phyloP scores from a whole-genome alignment of 148 eudicot species.

The Chenopodium suecicum region DNA sequence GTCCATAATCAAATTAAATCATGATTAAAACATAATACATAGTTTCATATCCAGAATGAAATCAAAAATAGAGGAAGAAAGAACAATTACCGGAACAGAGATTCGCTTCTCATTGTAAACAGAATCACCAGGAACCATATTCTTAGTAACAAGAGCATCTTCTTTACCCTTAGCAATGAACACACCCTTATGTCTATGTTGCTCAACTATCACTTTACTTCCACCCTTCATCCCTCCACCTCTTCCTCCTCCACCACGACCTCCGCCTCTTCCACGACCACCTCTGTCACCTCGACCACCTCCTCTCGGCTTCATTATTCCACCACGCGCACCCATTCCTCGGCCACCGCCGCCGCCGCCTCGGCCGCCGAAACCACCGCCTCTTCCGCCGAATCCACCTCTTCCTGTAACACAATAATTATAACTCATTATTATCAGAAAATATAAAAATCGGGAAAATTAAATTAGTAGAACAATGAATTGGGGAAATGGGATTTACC shows the following conservation, averaged over 20 bases:
- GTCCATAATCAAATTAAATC: too few species aligned
- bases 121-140: conserved; percentile 92
- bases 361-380: conserved; percentile 30
- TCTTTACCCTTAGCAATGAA: conserved; percentile 92
- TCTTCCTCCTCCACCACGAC: conserved; percentile 44
- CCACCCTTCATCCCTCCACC: conserved; percentile 84
- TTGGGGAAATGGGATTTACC: not conserved
- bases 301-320: conserved; percentile 20
- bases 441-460: too few species aligned
- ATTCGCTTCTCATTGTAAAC: conserved; percentile 91
- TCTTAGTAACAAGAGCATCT: conserved; percentile 89
- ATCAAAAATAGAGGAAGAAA: too few species aligned
- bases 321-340: conserved; percentile 28
- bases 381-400: not conserved
- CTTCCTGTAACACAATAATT: too few species aligned
- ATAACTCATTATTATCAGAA: too few species aligned
- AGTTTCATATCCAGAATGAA: too few species aligned
- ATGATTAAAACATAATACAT: too few species aligned
- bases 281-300: conserved; percentile 40
- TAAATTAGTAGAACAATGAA: not conserved
- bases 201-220: conserved; percentile 66
- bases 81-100: conserved; percentile 64
- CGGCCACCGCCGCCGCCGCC: conserved; percentile 18
- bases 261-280: conserved; percentile 40
- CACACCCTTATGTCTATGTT: conserved; percentile 87